Percentiles rank a stretch among this genome's conserved stretches.
Conservation (phyloP, 805 yeast genomes). For the Ogataea glucozyma region DNA sequence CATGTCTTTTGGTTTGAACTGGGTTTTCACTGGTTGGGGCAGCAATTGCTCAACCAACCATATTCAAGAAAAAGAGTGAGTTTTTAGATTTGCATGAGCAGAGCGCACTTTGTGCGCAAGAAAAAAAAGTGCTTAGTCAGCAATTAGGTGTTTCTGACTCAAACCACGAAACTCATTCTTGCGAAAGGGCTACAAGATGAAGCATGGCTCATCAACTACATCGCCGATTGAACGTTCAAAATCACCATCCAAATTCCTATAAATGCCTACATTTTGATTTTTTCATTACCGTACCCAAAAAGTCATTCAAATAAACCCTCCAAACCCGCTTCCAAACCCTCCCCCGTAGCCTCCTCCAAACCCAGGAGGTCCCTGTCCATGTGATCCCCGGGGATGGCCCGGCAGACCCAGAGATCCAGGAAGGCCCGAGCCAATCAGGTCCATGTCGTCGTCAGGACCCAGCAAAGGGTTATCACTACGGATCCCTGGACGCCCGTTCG, state of each 20-base stretch:
- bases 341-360: not conserved
- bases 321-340: not conserved
- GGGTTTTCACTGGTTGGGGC: too few relatives aligned
- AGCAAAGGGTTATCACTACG: slow-evolving; percentile 53
- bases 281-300: too few relatives aligned
- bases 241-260: too few relatives aligned
- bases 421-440: slow-evolving; percentile 45
- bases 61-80: not conserved
- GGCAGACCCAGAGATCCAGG: slow-evolving; percentile 36
- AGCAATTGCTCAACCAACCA: not conserved
- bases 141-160: too few relatives aligned
- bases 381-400: slow-evolving; percentile 14
- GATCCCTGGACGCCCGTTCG: slow-evolving; percentile 47
- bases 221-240: too few relatives aligned
- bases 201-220: too few relatives aligned
- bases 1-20: not conserved
- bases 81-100: not conserved
- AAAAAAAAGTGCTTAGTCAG: not conserved
- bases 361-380: slow-evolving; percentile 4
- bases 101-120: too few relatives aligned
- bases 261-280: too few relatives aligned
- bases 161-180: too few relatives aligned
- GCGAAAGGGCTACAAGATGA: too few relatives aligned
- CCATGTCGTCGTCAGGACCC: slow-evolving; percentile 46
- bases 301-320: slow-evolving; percentile 3